These are phyloP conservation scores for Scutellaria barbata DNA, from an alignment of 257 asterid genomes.

Conservation along the genomic window DNA sequence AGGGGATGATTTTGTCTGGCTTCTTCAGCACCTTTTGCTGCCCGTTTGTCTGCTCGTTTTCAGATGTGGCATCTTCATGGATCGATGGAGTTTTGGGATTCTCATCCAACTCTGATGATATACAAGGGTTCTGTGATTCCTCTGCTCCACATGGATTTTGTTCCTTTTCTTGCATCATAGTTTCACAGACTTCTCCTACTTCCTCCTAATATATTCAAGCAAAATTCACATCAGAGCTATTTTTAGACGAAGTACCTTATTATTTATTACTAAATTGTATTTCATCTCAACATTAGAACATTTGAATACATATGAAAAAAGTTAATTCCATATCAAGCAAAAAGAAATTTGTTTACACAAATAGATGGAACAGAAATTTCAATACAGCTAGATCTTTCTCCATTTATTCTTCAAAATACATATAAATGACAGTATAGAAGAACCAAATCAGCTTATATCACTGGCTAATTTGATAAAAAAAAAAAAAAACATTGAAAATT, in stretches of 20 bases:
- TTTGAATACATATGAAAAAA: too few species aligned
- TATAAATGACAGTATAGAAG: too few species aligned
- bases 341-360: too few species aligned
- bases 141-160: slow-evolving; percentile 36
- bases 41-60: slow-evolving; percentile 46
- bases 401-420: too few species aligned
- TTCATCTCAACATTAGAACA: too few species aligned
- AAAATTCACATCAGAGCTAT: slow-evolving; percentile 14
- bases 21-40: slow-evolving; percentile 68
- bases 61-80: slow-evolving; percentile 44
- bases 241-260: not conserved
- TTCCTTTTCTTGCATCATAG: slow-evolving; percentile 37
- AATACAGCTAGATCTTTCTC: too few species aligned
- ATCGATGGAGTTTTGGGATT: slow-evolving; percentile 35
- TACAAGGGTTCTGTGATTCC: slow-evolving; percentile 39
- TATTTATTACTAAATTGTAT: too few species aligned
- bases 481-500: too few species aligned
- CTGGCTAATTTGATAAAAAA: too few species aligned
- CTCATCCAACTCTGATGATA: slow-evolving; percentile 39
- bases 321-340: too few species aligned
- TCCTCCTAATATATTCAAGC: slow-evolving; percentile 47
- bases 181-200: slow-evolving; percentile 40
- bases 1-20: slow-evolving; percentile 86
- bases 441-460: too few species aligned
- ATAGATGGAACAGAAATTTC: too few species aligned